Evolutionary conservation across 1,284 basidiomycete species (phyloP), one percentile per base, ranked within the genome.

Genomic region (Trichosporon asahii): DNA sequence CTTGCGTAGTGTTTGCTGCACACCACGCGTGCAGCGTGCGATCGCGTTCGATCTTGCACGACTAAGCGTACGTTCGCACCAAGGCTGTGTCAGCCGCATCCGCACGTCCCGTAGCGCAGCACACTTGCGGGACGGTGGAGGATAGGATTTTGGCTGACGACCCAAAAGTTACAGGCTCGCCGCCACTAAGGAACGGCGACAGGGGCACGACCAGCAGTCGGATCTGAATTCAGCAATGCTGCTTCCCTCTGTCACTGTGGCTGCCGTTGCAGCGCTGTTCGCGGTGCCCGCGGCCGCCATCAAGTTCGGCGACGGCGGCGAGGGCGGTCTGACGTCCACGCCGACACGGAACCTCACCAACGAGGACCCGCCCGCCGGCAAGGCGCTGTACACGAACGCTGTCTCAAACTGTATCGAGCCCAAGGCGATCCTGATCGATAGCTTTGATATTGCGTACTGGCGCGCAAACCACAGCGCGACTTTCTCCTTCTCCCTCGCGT

Each of bases 321-420:
- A 11, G n/a, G 35, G n/a, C 55, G 37, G 23, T 7, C 46, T 33
- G 9, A 35, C 29, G 11, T 66, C 65, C 18, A 44, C 66, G 11
- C 29, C 57, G 21, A 29, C 37, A 31, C 61, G 40, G 61, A 11
- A 65, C 44, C 29, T 61, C 15, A 8, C 63, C 12, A 14, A n/a
- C n/a, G 14, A n/a, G 49, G 21, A 65, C 29, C 21, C 69, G 1
- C 3, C 60, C 11, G 68, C 73, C 3, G 70, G 74, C 31, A 67
- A 66, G 31, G 68, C 72, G 33, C 75, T 82, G 9, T 80, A 69
- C 82, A 93, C 93, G 49, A 92, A 92, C 57, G 91, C 92, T 66
- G 92, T 95, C 75, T 90, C 92, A 21, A 95, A 95, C 81, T 95
- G 93, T 83, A 86, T 90, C 66, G 90, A 91, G 53, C 91, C 92